Evolutionary conservation across 2,329 filamentous ascomycete genomes (phyloP).

Genomic region (Emmonsiellopsis sp.): DNA sequence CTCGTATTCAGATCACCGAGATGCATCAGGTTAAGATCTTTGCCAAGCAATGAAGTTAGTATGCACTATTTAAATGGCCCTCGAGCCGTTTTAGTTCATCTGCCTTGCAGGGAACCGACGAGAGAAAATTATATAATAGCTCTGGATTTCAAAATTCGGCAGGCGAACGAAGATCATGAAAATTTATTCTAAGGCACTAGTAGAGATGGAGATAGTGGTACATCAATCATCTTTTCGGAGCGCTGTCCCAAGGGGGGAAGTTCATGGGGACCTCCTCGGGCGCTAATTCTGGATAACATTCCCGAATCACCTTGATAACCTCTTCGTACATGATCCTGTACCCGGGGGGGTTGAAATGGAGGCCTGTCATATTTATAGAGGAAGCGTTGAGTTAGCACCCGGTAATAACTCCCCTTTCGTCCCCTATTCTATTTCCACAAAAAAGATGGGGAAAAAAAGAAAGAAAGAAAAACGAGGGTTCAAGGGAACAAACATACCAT

Average conservation of each 20-base stretch:
- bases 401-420: not conserved
- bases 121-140: too few species aligned
- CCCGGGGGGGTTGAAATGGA: constrained; percentile 49
- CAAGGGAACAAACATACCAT: constrained; percentile 37
- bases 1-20: too few species aligned
- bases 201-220: not conserved
- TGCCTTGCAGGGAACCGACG: too few species aligned
- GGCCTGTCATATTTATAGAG: constrained; percentile 26
- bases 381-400: not conserved
- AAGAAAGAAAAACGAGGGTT: not conserved
- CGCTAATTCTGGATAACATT: constrained; percentile 45
- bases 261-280: constrained; percentile 44
- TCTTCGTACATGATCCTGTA: constrained; percentile 48
- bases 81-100: too few species aligned
- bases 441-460: not conserved
- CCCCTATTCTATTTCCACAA: not conserved
- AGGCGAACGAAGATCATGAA: too few species aligned
- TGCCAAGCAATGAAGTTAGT: too few species aligned
- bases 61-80: too few species aligned
- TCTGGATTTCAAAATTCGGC: too few species aligned
- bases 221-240: constrained; percentile 23
- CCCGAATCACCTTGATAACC: constrained; percentile 41
- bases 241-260: constrained; percentile 44
- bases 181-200: not conserved
- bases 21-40: too few species aligned